Conservation (phyloP, 2,329 filamentous ascomycete genomes). For the Nothopassalora personata region DNA sequence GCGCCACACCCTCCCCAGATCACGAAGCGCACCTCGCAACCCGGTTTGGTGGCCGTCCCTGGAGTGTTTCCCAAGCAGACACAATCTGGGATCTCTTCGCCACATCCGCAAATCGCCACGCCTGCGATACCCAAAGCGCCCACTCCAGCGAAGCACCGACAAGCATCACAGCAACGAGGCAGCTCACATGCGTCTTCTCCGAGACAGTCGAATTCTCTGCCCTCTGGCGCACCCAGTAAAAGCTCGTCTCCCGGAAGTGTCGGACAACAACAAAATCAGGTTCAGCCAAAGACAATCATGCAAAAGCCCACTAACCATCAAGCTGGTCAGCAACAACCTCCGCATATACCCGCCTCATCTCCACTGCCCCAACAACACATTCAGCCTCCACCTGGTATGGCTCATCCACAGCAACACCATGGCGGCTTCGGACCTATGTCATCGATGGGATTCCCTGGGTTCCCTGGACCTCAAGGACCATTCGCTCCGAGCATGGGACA, state of each 20-base stretch:
- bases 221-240: constrained; percentile 44
- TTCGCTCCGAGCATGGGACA: constrained; percentile 50
- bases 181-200: constrained; percentile 65
- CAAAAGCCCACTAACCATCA: constrained; percentile 53
- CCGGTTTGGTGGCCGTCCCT: constrained; percentile 51
- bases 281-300: constrained; percentile 58
- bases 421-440: constrained; percentile 43
- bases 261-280: constrained; percentile 60
- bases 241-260: constrained; percentile 55
- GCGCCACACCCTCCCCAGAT: constrained; percentile 37
- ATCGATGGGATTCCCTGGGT: constrained; percentile 54
- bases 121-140: constrained; percentile 78
- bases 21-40: constrained; percentile 56
- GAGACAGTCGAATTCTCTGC: constrained; percentile 55
- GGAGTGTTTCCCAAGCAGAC: constrained; percentile 51
- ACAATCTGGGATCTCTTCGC: constrained; percentile 60
- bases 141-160: constrained; percentile 70
- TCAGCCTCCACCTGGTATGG: constrained; percentile 53
- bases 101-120: constrained; percentile 71
- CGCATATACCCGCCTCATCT: constrained; percentile 17
- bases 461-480: constrained; percentile 50
- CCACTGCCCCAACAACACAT: constrained; percentile 56
- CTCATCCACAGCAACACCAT: constrained; percentile 35
- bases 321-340: constrained; percentile 48
- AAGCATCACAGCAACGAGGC: constrained; percentile 64